phyloP scores from a whole-genome alignment of 1,284 basidiomycete species.

The Phlebopus sp. region DNA sequence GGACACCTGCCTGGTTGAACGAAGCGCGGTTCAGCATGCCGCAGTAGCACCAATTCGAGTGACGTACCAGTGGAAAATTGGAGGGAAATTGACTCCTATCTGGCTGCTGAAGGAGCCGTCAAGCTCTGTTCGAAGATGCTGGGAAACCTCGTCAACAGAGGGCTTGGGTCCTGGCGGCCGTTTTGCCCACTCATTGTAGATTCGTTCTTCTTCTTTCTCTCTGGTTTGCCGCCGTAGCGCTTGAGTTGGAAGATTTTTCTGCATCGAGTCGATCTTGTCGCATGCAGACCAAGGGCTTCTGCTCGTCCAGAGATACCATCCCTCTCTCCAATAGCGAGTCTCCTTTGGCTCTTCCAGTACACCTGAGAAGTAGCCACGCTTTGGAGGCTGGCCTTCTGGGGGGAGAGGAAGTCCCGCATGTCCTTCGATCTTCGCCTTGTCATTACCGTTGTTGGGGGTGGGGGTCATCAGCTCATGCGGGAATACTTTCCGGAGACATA shows the following conservation, averaged over 20 bases:
- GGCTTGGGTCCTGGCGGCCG: slow-evolving; percentile 25
- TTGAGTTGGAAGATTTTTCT: slow-evolving; percentile 50
- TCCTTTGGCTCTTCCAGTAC: slow-evolving; percentile 29
- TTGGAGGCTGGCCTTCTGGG: slow-evolving; percentile 53
- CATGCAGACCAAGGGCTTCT: slow-evolving; percentile 50
- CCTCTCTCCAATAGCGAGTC: slow-evolving; percentile 64
- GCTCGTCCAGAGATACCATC: slow-evolving; percentile 71
- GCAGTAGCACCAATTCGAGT: not conserved
- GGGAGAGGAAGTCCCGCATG: slow-evolving; percentile 50
- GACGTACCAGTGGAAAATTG: slow-evolving; percentile 22
- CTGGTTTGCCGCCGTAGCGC: slow-evolving; percentile 39
- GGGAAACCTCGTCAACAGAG: slow-evolving; percentile 15
- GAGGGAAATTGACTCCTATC: not conserved
- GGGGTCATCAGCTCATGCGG: slow-evolving; percentile 66
- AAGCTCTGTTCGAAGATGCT: slow-evolving; percentile 26
- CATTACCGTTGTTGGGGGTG: slow-evolving; percentile 40
- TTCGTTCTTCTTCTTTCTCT: slow-evolving; percentile 43
- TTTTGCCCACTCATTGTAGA: slow-evolving; percentile 48
- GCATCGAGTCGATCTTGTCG: slow-evolving; percentile 60
- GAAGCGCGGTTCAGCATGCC: slow-evolving; percentile 8
- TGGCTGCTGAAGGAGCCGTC: slow-evolving; percentile 26
- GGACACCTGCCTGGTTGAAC: slow-evolving; percentile 26
- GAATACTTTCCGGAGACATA: slow-evolving; percentile 72
- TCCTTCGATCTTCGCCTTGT: slow-evolving; percentile 19
- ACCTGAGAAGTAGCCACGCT: slow-evolving; percentile 34